phyloP scores from a whole-genome alignment of 139 green algal species.

The Tetraselmis striata region DNA sequence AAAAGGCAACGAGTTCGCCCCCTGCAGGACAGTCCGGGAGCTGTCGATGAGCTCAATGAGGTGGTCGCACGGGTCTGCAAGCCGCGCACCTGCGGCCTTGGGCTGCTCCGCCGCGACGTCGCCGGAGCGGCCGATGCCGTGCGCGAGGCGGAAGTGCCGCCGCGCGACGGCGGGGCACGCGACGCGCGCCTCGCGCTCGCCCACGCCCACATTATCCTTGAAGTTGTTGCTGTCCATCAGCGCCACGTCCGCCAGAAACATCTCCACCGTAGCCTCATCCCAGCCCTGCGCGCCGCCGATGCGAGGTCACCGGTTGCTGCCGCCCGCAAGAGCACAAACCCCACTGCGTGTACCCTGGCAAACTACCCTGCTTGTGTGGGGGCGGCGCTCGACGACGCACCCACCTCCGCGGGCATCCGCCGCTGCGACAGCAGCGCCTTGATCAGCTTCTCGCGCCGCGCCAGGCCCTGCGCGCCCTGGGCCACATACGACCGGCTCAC shows the following conservation, averaged over 20 bases:
- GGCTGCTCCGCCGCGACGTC: constrained; percentile 92
- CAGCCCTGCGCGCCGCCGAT: constrained; percentile 51
- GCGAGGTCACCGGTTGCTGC: too few species aligned
- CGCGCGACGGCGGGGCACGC: constrained; percentile 63
- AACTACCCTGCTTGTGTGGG: too few species aligned
- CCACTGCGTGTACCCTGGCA: too few species aligned
- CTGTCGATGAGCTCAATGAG: too few species aligned
- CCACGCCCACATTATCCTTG: constrained; percentile 78
- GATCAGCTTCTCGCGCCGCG: constrained; percentile 38
- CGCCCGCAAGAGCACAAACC: too few species aligned
- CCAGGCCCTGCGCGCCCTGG: constrained; percentile 58
- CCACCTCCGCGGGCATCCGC: constrained; percentile 42
- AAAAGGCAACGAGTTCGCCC: too few species aligned
- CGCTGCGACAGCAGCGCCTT: constrained; percentile 70
- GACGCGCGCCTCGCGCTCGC: constrained; percentile 87
- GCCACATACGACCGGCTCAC: constrained; percentile 62
- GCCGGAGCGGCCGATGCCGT: constrained; percentile 87
- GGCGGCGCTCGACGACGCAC: too few species aligned
- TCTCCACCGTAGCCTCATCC: constrained; percentile 83
- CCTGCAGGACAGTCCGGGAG: too few species aligned
- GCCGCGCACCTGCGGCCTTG: constrained; percentile 57
- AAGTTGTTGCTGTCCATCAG: constrained; percentile 98
- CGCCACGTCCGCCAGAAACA: constrained; percentile 80
- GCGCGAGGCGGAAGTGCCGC: constrained; percentile 72
- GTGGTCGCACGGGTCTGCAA: too few species aligned